Evolutionary conservation across 345 rosid genomes (phyloP).

Genomic region (Citrus cavaleriei): DNA sequence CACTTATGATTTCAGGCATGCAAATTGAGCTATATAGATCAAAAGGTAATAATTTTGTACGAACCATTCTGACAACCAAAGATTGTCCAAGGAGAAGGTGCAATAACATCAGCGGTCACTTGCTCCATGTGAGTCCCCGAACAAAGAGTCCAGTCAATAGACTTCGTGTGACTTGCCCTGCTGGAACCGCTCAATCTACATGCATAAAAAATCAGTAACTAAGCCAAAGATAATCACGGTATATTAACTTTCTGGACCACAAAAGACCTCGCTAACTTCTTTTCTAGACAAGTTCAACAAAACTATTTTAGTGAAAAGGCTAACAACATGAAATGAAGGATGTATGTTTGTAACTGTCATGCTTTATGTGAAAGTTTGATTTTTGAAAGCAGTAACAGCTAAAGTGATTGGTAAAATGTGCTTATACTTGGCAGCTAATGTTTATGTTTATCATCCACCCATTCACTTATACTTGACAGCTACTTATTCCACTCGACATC

Average conservation of each 20-base stretch:
- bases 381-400: not conserved
- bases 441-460: not conserved
- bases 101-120: constrained; percentile 75
- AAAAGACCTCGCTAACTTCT: not conserved
- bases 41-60: constrained; percentile 1
- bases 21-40: constrained; percentile 4
- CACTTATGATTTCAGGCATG: constrained; percentile 15
- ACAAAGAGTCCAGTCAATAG: constrained; percentile 76
- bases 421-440: not conserved
- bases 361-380: not conserved
- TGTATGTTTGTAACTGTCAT: not conserved
- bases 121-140: constrained; percentile 52
- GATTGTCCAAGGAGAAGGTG: constrained; percentile 95
- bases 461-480: not conserved
- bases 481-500: not conserved
- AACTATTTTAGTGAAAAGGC: not conserved
- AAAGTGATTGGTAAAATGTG: not conserved
- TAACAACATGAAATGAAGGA: not conserved
- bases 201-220: constrained; percentile 9
- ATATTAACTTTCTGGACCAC: not conserved
- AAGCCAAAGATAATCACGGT: constrained; percentile 10
- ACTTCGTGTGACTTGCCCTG: constrained; percentile 36
- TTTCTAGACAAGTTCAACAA: not conserved
- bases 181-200: constrained; percentile 62
- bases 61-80: constrained; percentile 93